Percentiles rank a stretch among this genome's conserved stretches.
Evolutionary conservation across 2,329 filamentous ascomycete species (phyloP).

Genomic region (Colletotrichum neosansevieriae): DNA sequence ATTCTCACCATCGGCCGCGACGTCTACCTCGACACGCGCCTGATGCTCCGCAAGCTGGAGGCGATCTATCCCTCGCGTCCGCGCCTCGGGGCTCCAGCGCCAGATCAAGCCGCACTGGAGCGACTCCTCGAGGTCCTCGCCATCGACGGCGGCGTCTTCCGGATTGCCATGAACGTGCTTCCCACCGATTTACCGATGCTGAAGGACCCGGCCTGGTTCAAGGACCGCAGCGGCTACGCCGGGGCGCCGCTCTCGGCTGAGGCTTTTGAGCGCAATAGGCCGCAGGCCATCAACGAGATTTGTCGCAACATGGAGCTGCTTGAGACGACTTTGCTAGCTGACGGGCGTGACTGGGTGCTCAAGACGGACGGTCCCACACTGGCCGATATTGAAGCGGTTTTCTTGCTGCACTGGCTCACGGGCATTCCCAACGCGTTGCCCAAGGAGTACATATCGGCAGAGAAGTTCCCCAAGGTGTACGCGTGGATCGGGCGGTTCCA

Average conservation of each 20-base stretch:
- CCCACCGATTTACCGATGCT: slow-evolving; percentile 66
- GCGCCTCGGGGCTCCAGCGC: slow-evolving; percentile 51
- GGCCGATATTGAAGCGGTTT: slow-evolving; percentile 77
- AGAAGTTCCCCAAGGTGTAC: slow-evolving; percentile 69
- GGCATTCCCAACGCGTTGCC: slow-evolving; percentile 68
- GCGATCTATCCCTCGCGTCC: slow-evolving; percentile 60
- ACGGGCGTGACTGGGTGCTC: slow-evolving; percentile 76
- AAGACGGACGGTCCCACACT: slow-evolving; percentile 64
- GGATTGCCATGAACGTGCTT: slow-evolving; percentile 64
- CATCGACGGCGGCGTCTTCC: slow-evolving; percentile 70
- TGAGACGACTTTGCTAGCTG: slow-evolving; percentile 72
- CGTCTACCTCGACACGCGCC: slow-evolving; percentile 76
- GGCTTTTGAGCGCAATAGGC: slow-evolving; percentile 49
- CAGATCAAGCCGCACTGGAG: slow-evolving; percentile 60
- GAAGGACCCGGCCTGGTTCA: slow-evolving; percentile 68
- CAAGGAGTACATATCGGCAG: slow-evolving; percentile 61
- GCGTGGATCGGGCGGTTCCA: slow-evolving; percentile 75
- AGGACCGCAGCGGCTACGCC: slow-evolving; percentile 64
- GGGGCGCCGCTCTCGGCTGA: slow-evolving; percentile 45
- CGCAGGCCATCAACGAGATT: slow-evolving; percentile 69
- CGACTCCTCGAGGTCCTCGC: slow-evolving; percentile 68
- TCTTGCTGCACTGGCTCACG: slow-evolving; percentile 75
- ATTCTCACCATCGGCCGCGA: slow-evolving; percentile 74
- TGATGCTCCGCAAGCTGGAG: slow-evolving; percentile 76
- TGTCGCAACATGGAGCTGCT: slow-evolving; percentile 66